Base-by-base conservation (phyloP, 2,329 filamentous ascomycete genomes). In the Stachybotrys chlorohalonatus region DNA sequence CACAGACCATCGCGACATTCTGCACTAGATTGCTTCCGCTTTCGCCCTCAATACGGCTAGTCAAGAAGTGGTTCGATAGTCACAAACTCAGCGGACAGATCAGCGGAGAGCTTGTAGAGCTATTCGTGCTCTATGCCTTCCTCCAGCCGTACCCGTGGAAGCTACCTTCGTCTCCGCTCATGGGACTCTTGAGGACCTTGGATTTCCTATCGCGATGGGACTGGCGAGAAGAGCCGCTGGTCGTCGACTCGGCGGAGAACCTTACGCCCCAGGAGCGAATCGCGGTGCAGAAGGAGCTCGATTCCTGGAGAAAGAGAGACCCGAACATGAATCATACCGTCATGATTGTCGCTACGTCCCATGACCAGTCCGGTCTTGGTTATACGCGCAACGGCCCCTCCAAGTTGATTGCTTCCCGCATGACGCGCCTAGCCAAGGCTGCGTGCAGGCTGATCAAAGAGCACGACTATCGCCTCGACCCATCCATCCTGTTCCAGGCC, bases 61-160 rank as follows among this genome's bases (percentile, higher is more conserved):
- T 89, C 49, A 97, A 97, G 74, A 82, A 85, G 64, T 99, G 94
- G 94, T 94, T 96, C 69, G 81, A 83, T 59, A 80, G 81, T 2
- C 94, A 99, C 68, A 85, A 95, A 60, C 82, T 99, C 8, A 76
- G 82, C 5, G 79, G 79, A 13, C 89, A 96, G 68, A 78, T 97
- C 61, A 78, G 80, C 32, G 84, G 90, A 39, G 90, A 95, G 67
- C 75, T 96, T 49, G 80, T 96, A 56, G 94, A 99, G 72, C 80
- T 99, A 15, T 74, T 96, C 51, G 88, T 86, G 11, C 79, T 88
- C 3, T 85, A 85, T 52, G 83, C 84, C 15, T 99, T 97, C 73
- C 75, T 94, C 8, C 83, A 87, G 51, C 88, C 91, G 0, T 85
- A 89, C 60, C 91, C 94, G 0, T 96, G 90, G 87, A 74, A 81